Evolutionary conservation across 2,329 filamentous ascomycete species (phyloP).

Genomic region (Ambrosiella xylebori): DNA sequence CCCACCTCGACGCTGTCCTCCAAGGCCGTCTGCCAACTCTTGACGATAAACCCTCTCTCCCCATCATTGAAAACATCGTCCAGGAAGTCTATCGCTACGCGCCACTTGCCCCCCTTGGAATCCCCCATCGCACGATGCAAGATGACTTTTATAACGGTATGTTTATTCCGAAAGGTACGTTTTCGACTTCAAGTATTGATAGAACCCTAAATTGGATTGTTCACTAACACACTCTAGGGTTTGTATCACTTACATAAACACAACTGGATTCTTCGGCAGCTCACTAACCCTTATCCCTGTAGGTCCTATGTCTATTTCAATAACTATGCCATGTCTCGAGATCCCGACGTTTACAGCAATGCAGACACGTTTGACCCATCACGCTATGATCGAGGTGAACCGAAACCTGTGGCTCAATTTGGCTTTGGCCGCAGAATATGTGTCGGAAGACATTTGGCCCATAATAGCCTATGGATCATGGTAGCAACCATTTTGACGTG

Average conservation of each 20-base stretch:
- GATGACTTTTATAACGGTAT: slow-evolving; percentile 41
- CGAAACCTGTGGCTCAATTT: slow-evolving; percentile 23
- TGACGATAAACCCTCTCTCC: background rate
- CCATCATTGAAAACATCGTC: background rate
- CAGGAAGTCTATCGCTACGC: slow-evolving; percentile 17
- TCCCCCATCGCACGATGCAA: slow-evolving; percentile 36
- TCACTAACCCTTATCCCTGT: background rate
- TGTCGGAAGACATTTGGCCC: slow-evolving; percentile 20
- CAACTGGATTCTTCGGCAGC: background rate
- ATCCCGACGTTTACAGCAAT: slow-evolving; percentile 24
- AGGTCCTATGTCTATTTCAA: slow-evolving; percentile 26
- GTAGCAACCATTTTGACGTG: slow-evolving; percentile 21
- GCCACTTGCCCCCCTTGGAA: slow-evolving; percentile 29
- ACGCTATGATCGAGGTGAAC: slow-evolving; percentile 27
- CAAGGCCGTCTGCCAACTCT: background rate
- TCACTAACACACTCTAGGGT: background rate
- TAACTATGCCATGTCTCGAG: slow-evolving; percentile 25
- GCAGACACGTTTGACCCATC: slow-evolving; percentile 31
- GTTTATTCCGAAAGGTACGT: slow-evolving; percentile 35
- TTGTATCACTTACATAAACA: background rate
- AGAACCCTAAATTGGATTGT: background rate
- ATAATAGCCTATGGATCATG: slow-evolving; percentile 23
- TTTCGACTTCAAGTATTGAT: background rate
- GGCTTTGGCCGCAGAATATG: slow-evolving; percentile 21
- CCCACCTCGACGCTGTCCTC: slow-evolving; percentile 28